These are phyloP conservation scores for Sclerotinia sclerotiorum DNA, from an alignment of 2,329 filamentous ascomycete genomes.

Conservation along the genomic window DNA sequence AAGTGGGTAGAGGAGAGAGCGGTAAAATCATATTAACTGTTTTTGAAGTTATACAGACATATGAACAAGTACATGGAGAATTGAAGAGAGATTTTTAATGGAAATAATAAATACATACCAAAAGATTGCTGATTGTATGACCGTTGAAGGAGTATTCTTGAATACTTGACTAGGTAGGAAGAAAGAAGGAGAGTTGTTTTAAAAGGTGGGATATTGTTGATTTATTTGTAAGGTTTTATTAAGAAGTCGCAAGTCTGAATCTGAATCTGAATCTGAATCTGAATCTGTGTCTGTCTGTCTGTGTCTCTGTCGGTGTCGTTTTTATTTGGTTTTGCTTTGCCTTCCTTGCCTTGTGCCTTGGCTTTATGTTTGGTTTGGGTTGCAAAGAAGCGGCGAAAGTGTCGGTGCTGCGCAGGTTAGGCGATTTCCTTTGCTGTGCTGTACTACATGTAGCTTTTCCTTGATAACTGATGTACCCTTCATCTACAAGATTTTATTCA, in stretches of 20 bases:
- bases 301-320: not conserved
- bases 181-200: not conserved
- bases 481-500: not conserved
- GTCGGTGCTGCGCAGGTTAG: not conserved
- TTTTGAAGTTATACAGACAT: constrained; percentile 11
- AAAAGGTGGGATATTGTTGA: not conserved
- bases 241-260: not conserved
- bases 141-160: not conserved
- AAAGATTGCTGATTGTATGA: not conserved
- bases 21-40: not conserved
- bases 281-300: not conserved
- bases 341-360: not conserved
- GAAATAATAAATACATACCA: not conserved
- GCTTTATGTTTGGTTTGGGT: not conserved
- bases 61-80: constrained; percentile 8
- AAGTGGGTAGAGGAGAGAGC: constrained; percentile 4
- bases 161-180: not conserved
- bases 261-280: not conserved
- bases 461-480: not conserved
- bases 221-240: not conserved
- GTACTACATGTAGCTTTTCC: too few relatives aligned
- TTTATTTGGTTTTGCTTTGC: not conserved
- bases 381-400: not conserved
- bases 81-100: not conserved
- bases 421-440: not conserved